phyloP scores from a whole-genome alignment of 2,329 filamentous ascomycete genomes.

The Xylariaceae sp. region DNA sequence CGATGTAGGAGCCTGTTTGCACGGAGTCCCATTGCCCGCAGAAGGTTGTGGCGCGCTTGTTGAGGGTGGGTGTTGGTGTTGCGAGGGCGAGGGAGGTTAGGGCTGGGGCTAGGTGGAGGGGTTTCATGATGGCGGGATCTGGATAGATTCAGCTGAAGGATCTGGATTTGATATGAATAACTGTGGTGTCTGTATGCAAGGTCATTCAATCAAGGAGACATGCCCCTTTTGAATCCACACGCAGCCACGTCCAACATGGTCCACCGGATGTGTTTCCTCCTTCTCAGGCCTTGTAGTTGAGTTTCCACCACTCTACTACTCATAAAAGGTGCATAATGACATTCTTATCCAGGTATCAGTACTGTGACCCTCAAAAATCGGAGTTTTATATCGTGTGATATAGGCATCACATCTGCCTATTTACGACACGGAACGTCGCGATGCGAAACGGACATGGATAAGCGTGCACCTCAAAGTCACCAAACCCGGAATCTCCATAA shows the following conservation, averaged over 20 bases:
- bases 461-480: background rate
- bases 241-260: background rate
- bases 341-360: background rate
- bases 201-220: background rate
- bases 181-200: background rate
- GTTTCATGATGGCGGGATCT: too few relatives aligned
- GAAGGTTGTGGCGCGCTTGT: conserved; percentile 21
- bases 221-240: conserved; percentile 6
- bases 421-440: conserved; percentile 13
- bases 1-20: conserved; percentile 38
- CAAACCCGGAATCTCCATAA: background rate
- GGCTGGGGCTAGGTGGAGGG: conserved; percentile 9
- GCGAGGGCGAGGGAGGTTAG: conserved; percentile 13
- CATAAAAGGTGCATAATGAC: background rate
- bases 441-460: background rate
- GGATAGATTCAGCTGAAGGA: background rate
- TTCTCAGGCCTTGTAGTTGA: background rate
- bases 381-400: too few relatives aligned
- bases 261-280: conserved; percentile 13
- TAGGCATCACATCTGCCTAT: background rate
- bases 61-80: conserved; percentile 19
- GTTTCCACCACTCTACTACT: background rate
- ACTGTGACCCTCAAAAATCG: too few relatives aligned
- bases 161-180: background rate
- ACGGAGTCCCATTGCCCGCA: conserved; percentile 26